These are phyloP conservation scores for Hypoxylon fuscum DNA, from an alignment of 495 filamentous ascomycete species.

Conservation along the genomic window DNA sequence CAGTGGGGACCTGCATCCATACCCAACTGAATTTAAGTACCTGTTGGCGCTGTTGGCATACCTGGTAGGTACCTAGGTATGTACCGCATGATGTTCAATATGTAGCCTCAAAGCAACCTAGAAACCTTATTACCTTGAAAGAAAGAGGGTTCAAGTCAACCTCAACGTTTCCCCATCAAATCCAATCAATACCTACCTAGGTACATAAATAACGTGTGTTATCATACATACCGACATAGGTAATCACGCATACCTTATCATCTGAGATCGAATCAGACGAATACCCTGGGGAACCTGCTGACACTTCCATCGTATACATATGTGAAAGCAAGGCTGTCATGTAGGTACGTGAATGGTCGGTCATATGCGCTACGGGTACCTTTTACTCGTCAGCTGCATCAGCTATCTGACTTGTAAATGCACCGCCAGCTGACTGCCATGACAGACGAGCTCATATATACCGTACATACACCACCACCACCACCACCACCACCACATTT, in stretches of 20 bases:
- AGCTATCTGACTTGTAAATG: constrained; percentile 19
- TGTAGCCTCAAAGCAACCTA: too few species aligned
- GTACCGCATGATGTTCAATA: too few species aligned
- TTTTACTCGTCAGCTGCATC: constrained; percentile 11
- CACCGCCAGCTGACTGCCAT: constrained; percentile 20
- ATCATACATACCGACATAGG: too few species aligned
- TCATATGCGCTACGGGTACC: constrained; percentile 11
- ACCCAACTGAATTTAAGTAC: too few species aligned
- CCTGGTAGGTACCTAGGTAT: too few species aligned
- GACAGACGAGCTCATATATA: constrained; percentile 1
- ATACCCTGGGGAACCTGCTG: background rate
- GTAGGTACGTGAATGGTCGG: background rate
- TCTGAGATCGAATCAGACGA: background rate
- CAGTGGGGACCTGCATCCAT: too few species aligned
- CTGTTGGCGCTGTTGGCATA: too few species aligned
- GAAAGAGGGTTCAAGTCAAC: background rate
- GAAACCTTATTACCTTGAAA: too few species aligned
- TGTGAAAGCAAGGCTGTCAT: too few species aligned
- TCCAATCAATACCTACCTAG: too few species aligned
- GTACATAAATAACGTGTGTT: too few species aligned
- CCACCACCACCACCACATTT: background rate
- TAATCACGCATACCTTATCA: too few species aligned
- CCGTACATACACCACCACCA: background rate
- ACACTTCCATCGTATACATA: background rate
- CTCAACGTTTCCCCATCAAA: background rate